A percentile compares a stretch with the other conserved stretches of the same genome.
Evolutionary conservation across 2,329 filamentous ascomycete species (phyloP).

Genomic region (Aspergillus aculeatus): DNA sequence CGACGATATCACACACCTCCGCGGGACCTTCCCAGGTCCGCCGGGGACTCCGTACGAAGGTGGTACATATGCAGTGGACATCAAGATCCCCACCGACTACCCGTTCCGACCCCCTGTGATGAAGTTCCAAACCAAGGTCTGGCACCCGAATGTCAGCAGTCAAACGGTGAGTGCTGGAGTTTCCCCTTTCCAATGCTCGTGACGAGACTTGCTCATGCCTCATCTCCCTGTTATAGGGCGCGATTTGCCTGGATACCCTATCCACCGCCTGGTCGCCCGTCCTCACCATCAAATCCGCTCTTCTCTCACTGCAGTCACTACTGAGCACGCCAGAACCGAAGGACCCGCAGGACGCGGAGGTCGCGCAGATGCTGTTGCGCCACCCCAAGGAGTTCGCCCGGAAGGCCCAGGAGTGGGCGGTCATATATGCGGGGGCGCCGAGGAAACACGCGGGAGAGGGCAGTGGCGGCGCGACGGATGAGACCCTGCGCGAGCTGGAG

Average conservation of each 20-base stretch:
- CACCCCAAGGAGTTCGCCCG: conserved; percentile 75
- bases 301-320: conserved; percentile 89
- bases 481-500: conserved; percentile 55
- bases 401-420: conserved; percentile 87
- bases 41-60: conserved; percentile 93
- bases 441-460: conserved; percentile 54
- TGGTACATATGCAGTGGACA: conserved; percentile 77
- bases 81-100: conserved; percentile 83
- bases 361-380: conserved; percentile 82
- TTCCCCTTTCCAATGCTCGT: background rate
- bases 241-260: conserved; percentile 93
- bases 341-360: conserved; percentile 94
- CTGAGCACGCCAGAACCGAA: conserved; percentile 92
- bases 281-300: conserved; percentile 90
- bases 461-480: conserved; percentile 53
- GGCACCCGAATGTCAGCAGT: conserved; percentile 96
- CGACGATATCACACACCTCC: conserved; percentile 75
- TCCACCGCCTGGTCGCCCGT: conserved; percentile 91
- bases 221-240: conserved; percentile 61
- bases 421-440: conserved; percentile 77
- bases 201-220: background rate
- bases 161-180: conserved; percentile 67
- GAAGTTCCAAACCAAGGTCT: conserved; percentile 89
- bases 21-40: conserved; percentile 79
- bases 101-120: conserved; percentile 91